A percentile compares a stretch with the other conserved stretches of the same genome.
Conservation (phyloP, 768 basidiomycete species). For the Mycena maculata region DNA sequence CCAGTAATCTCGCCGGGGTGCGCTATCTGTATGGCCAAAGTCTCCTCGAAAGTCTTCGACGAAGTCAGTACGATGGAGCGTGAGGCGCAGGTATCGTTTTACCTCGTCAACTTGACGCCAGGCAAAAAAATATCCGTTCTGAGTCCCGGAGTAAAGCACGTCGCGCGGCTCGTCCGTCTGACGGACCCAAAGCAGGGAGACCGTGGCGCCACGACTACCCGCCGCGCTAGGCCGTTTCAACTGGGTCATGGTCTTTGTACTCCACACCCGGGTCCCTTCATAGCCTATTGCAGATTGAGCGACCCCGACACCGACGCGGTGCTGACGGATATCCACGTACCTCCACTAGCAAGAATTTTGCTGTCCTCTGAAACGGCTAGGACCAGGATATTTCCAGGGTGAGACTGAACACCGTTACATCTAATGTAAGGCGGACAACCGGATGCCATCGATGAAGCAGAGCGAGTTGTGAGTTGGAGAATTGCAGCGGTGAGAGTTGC, state of each 20-base stretch:
- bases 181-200: too few species aligned
- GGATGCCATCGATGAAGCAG: background rate
- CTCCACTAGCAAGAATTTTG: constrained; percentile 4
- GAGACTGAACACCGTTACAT: background rate
- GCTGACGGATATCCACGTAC: background rate
- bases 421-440: background rate
- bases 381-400: constrained; percentile 9
- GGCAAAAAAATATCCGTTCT: too few species aligned
- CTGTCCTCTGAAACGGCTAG: constrained; percentile 4
- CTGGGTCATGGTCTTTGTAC: background rate
- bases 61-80: background rate
- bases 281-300: too few species aligned
- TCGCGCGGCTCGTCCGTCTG: too few species aligned
- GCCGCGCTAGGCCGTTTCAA: constrained; percentile 2
- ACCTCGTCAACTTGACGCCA: background rate
- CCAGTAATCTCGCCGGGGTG: constrained; percentile 3
- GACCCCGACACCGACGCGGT: background rate
- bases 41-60: constrained; percentile 5
- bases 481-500: background rate
- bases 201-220: too few species aligned
- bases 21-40: background rate
- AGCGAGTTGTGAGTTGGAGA: constrained; percentile 4
- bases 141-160: too few species aligned
- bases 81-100: background rate
- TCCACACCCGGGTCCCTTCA: constrained; percentile 4